These are phyloP conservation scores for Pseudocercospora fuligena DNA, from an alignment of 2,329 filamentous ascomycete species.

Conservation along the genomic window DNA sequence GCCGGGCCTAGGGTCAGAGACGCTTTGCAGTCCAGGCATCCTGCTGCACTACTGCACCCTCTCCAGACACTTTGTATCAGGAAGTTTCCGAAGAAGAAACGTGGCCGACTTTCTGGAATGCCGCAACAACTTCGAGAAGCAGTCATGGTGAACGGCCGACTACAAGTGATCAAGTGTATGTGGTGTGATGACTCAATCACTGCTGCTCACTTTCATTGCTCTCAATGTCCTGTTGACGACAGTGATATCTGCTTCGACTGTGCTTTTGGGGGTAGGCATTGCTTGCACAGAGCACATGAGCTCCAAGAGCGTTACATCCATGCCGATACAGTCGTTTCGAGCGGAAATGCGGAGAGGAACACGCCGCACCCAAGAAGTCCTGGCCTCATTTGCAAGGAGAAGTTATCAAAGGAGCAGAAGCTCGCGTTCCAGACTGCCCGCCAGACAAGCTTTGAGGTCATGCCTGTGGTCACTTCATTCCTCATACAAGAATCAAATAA, in stretches of 20 bases:
- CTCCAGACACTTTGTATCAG: background rate
- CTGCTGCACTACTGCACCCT: conserved; percentile 3
- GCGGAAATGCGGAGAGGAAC: background rate
- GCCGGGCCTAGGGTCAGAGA: background rate
- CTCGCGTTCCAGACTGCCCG: background rate
- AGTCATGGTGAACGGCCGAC: conserved; percentile 1
- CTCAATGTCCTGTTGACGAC: background rate
- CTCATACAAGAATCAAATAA: background rate
- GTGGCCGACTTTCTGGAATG: conserved; percentile 1
- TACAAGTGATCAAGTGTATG: conserved; percentile 4
- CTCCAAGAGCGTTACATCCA: background rate
- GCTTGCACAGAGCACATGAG: background rate
- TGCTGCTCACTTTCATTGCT: background rate
- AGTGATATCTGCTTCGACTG: conserved; percentile 6
- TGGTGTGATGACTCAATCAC: conserved; percentile 4
- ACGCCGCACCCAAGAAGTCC: background rate
- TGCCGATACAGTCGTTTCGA: background rate
- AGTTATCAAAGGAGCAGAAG: background rate
- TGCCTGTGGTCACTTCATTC: background rate
- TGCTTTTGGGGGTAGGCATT: background rate
- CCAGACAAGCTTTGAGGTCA: conserved; percentile 5
- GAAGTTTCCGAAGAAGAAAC: background rate
- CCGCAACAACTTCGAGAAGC: background rate
- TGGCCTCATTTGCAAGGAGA: background rate
- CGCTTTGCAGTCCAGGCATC: background rate